These are phyloP conservation scores for Alliaria petiolata DNA, from an alignment of 345 rosid genomes.

Conservation along the genomic window DNA sequence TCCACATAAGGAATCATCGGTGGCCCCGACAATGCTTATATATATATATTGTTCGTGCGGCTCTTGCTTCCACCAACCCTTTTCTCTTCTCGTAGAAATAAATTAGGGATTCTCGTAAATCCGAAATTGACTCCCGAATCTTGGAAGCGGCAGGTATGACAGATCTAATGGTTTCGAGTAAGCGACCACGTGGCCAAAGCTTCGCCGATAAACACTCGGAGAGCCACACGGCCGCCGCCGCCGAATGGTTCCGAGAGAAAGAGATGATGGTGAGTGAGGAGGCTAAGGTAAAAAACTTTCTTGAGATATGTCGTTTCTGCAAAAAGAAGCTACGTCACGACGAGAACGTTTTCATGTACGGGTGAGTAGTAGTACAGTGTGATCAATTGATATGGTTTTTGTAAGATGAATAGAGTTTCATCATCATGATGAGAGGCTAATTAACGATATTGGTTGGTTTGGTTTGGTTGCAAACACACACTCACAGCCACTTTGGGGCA, in stretches of 20 bases:
- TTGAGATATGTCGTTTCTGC: slow-evolving; percentile 7
- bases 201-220: neutral
- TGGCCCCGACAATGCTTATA: neutral
- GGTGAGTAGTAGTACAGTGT: slow-evolving; percentile 2
- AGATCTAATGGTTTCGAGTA: neutral
- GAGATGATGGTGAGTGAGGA: neutral
- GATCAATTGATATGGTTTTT: too few species aligned
- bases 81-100: too few species aligned
- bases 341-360: slow-evolving; percentile 21
- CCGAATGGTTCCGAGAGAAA: neutral
- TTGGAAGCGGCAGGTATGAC: too few species aligned
- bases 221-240: neutral
- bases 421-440: too few species aligned
- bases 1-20: too few species aligned
- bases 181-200: slow-evolving; percentile 10
- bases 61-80: too few species aligned
- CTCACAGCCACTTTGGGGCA: slow-evolving; percentile 23
- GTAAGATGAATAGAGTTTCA: too few species aligned
- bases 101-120: too few species aligned
- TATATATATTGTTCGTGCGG: neutral
- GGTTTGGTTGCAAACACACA: neutral
- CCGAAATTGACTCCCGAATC: too few species aligned
- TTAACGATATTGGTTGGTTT: neutral
- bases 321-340: neutral
- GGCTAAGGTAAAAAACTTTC: neutral